These are phyloP conservation scores for Paraconiothyrium sp. DNA, from an alignment of 2,329 filamentous ascomycete species.

Conservation along the genomic window DNA sequence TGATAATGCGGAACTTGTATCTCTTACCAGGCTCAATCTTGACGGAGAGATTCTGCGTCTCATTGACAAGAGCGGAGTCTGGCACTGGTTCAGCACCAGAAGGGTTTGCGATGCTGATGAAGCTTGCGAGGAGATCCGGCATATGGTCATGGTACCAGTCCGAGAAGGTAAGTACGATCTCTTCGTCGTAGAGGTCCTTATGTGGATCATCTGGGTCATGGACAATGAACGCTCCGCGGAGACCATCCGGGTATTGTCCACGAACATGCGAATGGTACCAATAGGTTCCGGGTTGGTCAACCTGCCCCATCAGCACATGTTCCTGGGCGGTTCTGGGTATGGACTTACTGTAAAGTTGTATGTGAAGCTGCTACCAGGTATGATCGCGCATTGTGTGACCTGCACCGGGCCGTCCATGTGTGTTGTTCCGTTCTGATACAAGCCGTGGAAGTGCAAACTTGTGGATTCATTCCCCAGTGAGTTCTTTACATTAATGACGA, in stretches of 20 bases:
- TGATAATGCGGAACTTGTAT: conserved; percentile 74
- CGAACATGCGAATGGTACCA: conserved; percentile 75
- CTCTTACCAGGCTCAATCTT: conserved; percentile 61
- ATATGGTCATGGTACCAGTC: conserved; percentile 76
- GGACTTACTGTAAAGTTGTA: conserved; percentile 60
- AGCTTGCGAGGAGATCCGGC: conserved; percentile 51
- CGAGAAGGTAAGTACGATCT: conserved; percentile 73
- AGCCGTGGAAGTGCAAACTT: conserved; percentile 78
- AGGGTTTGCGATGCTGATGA: conserved; percentile 63
- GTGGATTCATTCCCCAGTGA: conserved; percentile 70
- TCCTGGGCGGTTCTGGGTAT: too few relatives aligned
- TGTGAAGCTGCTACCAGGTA: conserved; percentile 69
- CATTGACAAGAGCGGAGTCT: conserved; percentile 72
- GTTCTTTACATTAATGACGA: conserved; percentile 76
- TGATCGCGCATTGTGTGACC: conserved; percentile 67
- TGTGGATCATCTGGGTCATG: conserved; percentile 65
- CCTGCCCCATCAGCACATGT: conserved; percentile 53
- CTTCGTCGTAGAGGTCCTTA: conserved; percentile 64
- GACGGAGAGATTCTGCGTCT: conserved; percentile 59
- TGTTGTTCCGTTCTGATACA: conserved; percentile 79
- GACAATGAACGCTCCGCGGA: conserved; percentile 74
- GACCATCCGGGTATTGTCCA: conserved; percentile 72
- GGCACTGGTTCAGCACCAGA: conserved; percentile 73
- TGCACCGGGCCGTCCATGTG: conserved; percentile 77
- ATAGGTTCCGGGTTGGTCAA: conserved; percentile 64